Percentiles rank a stretch among this genome's conserved stretches.
Evolutionary conservation across 1,284 basidiomycete species (phyloP).

Genomic region (Volvariella surrecta): DNA sequence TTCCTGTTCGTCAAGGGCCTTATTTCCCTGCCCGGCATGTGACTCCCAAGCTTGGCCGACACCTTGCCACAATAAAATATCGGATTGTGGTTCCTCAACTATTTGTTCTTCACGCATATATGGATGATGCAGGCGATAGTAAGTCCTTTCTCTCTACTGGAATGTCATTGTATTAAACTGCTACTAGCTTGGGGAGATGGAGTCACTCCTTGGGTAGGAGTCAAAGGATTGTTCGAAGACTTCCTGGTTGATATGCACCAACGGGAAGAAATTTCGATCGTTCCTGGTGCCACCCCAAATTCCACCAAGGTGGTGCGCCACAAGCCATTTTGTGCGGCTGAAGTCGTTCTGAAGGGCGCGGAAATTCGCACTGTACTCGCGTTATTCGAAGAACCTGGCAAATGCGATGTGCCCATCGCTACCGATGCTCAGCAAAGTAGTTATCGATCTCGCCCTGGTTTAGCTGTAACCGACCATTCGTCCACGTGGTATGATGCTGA

Average conservation of each 20-base stretch:
- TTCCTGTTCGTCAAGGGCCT: conserved; percentile 83
- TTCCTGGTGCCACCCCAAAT: conserved; percentile 37
- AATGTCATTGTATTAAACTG: not conserved
- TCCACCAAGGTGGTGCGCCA: conserved; percentile 54
- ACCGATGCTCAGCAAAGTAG: conserved; percentile 37
- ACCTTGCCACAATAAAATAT: conserved; percentile 92
- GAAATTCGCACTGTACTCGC: conserved; percentile 78
- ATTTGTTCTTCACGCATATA: conserved; percentile 85
- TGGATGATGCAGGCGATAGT: conserved; percentile 66
- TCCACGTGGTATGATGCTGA: conserved; percentile 72
- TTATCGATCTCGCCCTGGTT: conserved; percentile 35
- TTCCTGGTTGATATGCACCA: conserved; percentile 93
- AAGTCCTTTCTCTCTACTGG: conserved; percentile 13
- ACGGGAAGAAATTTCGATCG: conserved; percentile 56
- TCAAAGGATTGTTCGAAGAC: conserved; percentile 75
- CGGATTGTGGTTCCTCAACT: conserved; percentile 73
- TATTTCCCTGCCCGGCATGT: conserved; percentile 67
- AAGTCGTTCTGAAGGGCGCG: conserved; percentile 74
- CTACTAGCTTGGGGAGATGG: conserved; percentile 67
- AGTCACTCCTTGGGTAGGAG: conserved; percentile 72
- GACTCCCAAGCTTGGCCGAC: conserved; percentile 86
- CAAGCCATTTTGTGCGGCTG: conserved; percentile 91
- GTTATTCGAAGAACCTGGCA: conserved; percentile 67
- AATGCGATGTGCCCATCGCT: conserved; percentile 42
- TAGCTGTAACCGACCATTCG: conserved; percentile 29